A percentile compares a stretch with the other conserved stretches of the same genome.
Conservation (phyloP, 2,329 filamentous ascomycete genomes). For the Elsinoe arachidis region DNA sequence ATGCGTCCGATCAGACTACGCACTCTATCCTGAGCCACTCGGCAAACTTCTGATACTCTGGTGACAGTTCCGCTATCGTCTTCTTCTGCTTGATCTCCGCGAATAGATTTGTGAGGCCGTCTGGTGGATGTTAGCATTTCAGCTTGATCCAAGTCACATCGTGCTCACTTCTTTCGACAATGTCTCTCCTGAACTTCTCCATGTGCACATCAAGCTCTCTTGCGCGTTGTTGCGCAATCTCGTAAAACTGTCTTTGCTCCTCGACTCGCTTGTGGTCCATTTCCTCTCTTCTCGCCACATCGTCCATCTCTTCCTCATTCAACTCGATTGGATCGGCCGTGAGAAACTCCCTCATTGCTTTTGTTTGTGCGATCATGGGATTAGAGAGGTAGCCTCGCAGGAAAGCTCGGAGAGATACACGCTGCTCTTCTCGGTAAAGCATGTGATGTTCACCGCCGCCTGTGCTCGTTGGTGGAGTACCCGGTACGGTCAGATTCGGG, state of each 20-base stretch:
- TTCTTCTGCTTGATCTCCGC: constrained; percentile 86
- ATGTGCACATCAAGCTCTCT: constrained; percentile 95
- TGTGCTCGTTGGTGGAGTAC: constrained; percentile 1
- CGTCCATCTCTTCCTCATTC: constrained; percentile 72
- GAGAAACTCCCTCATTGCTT: constrained; percentile 77
- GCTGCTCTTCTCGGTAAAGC: constrained; percentile 78
- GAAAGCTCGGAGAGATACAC: constrained; percentile 84
- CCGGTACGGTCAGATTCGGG: constrained; percentile 13
- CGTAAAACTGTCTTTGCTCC: constrained; percentile 90
- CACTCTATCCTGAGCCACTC: constrained; percentile 93
- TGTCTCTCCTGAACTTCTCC: constrained; percentile 66
- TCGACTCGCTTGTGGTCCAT: constrained; percentile 83
- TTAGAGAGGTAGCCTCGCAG: constrained; percentile 80
- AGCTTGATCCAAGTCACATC: constrained; percentile 26
- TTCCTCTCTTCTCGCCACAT: constrained; percentile 69
- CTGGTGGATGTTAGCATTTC: constrained; percentile 36
- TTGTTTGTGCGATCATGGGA: constrained; percentile 71
- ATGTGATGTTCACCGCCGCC: constrained; percentile 30
- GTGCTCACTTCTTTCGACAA: constrained; percentile 58
- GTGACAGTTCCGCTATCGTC: constrained; percentile 76
- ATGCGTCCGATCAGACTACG: constrained; percentile 16
- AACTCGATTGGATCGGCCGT: constrained; percentile 61
- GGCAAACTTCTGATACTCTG: constrained; percentile 95
- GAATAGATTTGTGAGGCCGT: constrained; percentile 87
- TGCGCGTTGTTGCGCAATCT: constrained; percentile 83